A percentile compares a stretch with the other conserved stretches of the same genome.
Conservation (phyloP, 1,284 basidiomycete species). For the Xerocomus amazonicus region DNA sequence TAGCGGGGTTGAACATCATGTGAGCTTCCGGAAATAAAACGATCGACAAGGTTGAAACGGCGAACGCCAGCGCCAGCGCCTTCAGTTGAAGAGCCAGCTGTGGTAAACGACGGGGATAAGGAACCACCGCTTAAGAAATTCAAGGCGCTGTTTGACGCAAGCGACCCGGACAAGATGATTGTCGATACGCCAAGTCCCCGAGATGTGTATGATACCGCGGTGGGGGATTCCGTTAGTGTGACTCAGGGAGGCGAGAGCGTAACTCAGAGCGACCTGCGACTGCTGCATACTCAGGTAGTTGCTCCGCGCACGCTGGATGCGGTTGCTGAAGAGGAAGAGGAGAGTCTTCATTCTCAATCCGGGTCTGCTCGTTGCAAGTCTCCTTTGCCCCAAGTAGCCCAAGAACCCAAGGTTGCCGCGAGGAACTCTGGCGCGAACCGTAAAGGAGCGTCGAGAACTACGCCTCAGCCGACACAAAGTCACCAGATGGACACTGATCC, state of each 20-base stretch:
- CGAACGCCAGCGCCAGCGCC: slow-evolving; percentile 19
- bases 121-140: slow-evolving; percentile 66
- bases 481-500: slow-evolving; percentile 52
- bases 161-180: slow-evolving; percentile 45
- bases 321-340: slow-evolving; percentile 56
- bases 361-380: slow-evolving; percentile 4
- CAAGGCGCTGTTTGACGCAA: slow-evolving; percentile 67
- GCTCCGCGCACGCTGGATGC: slow-evolving; percentile 31
- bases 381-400: neutral
- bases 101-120: slow-evolving; percentile 25
- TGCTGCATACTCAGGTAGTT: slow-evolving; percentile 4
- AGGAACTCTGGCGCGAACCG: slow-evolving; percentile 1
- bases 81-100: slow-evolving; percentile 11
- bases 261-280: slow-evolving; percentile 38
- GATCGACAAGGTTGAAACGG: slow-evolving; percentile 27
- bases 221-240: slow-evolving; percentile 8
- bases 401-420: neutral
- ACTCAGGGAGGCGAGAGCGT: slow-evolving; percentile 21
- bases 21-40: slow-evolving; percentile 21
- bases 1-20: neutral
- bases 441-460: slow-evolving; percentile 9
- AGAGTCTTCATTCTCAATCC: slow-evolving; percentile 19
- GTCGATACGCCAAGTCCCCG: slow-evolving; percentile 12
- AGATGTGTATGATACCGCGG: slow-evolving; percentile 14
- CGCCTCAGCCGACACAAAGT: slow-evolving; percentile 9